phyloP scores from a whole-genome alignment of 768 basidiomycete species.

The Auriscalpium orientale region DNA sequence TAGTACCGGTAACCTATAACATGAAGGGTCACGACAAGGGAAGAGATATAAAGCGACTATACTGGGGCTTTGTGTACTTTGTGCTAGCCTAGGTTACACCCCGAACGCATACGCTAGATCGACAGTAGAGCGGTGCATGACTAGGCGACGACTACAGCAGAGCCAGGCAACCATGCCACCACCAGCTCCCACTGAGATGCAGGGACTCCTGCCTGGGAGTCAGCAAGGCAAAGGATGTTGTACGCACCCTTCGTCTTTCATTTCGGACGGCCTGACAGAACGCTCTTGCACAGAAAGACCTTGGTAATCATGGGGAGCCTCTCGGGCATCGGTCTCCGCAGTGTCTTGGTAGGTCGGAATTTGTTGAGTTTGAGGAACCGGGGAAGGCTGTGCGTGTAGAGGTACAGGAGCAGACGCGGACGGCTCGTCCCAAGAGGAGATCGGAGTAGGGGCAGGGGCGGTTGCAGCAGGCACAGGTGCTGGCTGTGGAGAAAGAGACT shows the following conservation, averaged over 20 bases:
- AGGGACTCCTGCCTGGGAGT: conserved; percentile 12
- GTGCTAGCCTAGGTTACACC: conserved; percentile 53
- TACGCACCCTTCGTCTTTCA: conserved; percentile 97
- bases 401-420: background rate
- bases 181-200: conserved; percentile 6
- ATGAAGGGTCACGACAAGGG: conserved; percentile 40
- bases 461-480: background rate
- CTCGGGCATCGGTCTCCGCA: background rate
- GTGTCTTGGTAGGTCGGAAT: conserved; percentile 14
- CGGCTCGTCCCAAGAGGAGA: conserved; percentile 12
- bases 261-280: conserved; percentile 72
- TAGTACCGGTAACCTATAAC: conserved; percentile 71
- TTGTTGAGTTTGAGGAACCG: conserved; percentile 5
- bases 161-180: conserved; percentile 27
- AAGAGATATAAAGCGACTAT: conserved; percentile 52
- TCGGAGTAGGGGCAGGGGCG: conserved; percentile 2
- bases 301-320: conserved; percentile 21
- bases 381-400: background rate
- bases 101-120: conserved; percentile 28
- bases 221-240: conserved; percentile 14
- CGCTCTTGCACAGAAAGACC: conserved; percentile 39
- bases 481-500: background rate
- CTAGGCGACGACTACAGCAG: conserved; percentile 14
- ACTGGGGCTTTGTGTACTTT: conserved; percentile 40
- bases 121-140: conserved; percentile 14